Percentiles rank a stretch among this genome's conserved stretches.
These are phyloP conservation scores for Bretschneidera sinensis DNA, from an alignment of 345 rosid genomes.

Conservation along the genomic window DNA sequence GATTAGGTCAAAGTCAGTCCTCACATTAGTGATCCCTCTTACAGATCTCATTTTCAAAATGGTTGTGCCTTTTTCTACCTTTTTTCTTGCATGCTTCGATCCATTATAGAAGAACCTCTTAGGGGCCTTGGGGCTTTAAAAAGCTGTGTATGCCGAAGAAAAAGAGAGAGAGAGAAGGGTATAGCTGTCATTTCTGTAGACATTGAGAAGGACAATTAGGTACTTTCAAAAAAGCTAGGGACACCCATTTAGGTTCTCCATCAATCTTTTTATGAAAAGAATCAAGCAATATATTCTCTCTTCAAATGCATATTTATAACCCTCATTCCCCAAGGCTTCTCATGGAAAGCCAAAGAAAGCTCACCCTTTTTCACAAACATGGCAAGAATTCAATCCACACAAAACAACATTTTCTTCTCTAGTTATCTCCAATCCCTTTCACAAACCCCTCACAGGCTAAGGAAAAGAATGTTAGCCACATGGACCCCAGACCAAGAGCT, in stretches of 20 bases:
- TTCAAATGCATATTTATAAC: conserved; percentile 31
- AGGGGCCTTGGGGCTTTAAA: conserved; percentile 28
- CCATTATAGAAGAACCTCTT: conserved; percentile 26
- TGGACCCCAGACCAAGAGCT: conserved; percentile 93
- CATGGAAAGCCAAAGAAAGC: conserved; percentile 23
- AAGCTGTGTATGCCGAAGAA: conserved; percentile 15
- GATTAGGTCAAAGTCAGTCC: conserved; percentile 43
- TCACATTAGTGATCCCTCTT: conserved; percentile 28
- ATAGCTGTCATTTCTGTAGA: conserved; percentile 10
- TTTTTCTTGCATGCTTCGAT: conserved; percentile 43
- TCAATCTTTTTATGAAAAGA: conserved; percentile 27
- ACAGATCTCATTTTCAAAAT: conserved; percentile 23
- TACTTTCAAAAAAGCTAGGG: conserved; percentile 21
- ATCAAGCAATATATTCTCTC: conserved; percentile 20
- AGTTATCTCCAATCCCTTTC: conserved; percentile 62
- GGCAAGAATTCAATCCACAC: conserved; percentile 25
- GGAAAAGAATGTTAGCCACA: conserved; percentile 82
- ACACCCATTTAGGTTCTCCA: conserved; percentile 28
- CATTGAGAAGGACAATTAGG: conserved; percentile 16
- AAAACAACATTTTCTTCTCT: conserved; percentile 23
- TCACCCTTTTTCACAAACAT: conserved; percentile 18
- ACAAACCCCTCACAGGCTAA: conserved; percentile 77
- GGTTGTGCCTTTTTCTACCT: conserved; percentile 20
- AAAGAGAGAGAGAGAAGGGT: conserved; percentile 2
- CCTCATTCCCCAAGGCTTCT: conserved; percentile 27